Base-by-base conservation (phyloP, 2,329 filamentous ascomycete genomes). In the Taxawa tesnikishii region DNA sequence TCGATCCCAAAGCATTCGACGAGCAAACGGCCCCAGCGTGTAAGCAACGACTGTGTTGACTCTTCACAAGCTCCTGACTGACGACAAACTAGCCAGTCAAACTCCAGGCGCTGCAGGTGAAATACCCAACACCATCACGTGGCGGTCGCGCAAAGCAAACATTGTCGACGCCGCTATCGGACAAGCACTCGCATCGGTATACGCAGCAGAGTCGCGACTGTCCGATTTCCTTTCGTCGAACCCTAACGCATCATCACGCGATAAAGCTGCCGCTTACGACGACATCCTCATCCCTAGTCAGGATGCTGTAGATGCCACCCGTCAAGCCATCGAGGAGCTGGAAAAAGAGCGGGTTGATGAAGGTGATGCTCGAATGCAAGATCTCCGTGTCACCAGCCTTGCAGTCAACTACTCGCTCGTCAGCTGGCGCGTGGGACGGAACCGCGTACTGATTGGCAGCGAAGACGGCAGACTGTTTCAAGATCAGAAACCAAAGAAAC, bases 131-230 rank as follows among this genome's bases (percentile, higher is more conserved):
- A 81, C 75, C 7, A 77, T 98, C 36, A 77, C 71, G 4, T 98
- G 90, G 90, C 75, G 90, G 42, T 79, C 75, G 7, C 73, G 87
- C 26, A 79, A 79, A 39, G 88, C 94, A 11, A 77, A 79, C 43
- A 80, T 98, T 32, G 87, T 94, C 46, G 88, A 98, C 57, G 87
- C 88, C 15, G 79, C 84, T 30, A 94, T 96, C 45, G 83, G 87
- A 1, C 72, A 87, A 42, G 81, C 85, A 5, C 72, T 94, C 49
- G 82, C 75, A 7, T 68, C 77, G 13, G 78, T 90, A 4, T 58
- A 65, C 5, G 53, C 62, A 25, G 70, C 68, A 10, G 70, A 74
- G 45, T 50, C 55, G n/a, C 53, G 59, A 33, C 58, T 79, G 18
- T 52, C 60, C 13, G 47, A 55, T 10, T 67, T 64, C 48, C 47